Percentiles rank a stretch among this genome's conserved stretches.
Evolutionary conservation across 176 grass and related monocot species (phyloP).

Genomic region (Eragrostis nindensis): DNA sequence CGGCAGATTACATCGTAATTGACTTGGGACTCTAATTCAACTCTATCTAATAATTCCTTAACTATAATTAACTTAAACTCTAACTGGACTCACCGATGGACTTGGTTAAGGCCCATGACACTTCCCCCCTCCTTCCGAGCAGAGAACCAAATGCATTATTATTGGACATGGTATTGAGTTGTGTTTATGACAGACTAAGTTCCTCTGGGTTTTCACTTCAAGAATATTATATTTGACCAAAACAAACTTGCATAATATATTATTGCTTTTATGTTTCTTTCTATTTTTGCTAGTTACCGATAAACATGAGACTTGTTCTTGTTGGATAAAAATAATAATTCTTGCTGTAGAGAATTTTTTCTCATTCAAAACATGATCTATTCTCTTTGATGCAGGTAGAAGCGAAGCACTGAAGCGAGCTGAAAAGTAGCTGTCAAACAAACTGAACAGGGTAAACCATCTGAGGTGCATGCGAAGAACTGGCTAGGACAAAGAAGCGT

Average conservation of each 20-base stretch:
- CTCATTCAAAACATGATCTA: not conserved
- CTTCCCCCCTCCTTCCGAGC: too few species aligned
- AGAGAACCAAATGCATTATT: conserved; percentile 11
- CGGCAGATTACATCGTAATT: too few species aligned
- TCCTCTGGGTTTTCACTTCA: not conserved
- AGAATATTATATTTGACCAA: conserved; percentile 28
- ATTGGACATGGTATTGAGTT: conserved; percentile 25
- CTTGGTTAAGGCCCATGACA: too few species aligned
- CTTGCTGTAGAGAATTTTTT: not conserved
- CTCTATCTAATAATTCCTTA: too few species aligned
- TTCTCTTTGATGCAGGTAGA: not conserved
- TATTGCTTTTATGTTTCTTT: conserved; percentile 30
- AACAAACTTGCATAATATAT: conserved; percentile 25
- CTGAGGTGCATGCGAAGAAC: conserved; percentile 19
- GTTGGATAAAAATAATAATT: not conserved
- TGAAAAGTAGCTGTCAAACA: conserved; percentile 39
- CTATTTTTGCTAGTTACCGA: conserved; percentile 9
- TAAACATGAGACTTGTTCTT: not conserved
- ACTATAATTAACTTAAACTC: too few species aligned
- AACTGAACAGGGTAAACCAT: conserved; percentile 27
- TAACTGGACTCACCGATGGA: too few species aligned
- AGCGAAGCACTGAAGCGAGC: not conserved
- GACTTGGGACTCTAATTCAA: too few species aligned
- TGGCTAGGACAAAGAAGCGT: conserved; percentile 19
- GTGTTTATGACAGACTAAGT: conserved; percentile 15